These are phyloP conservation scores for Lavandula angustifolia DNA, from an alignment of 257 asterid species.

Conservation along the genomic window DNA sequence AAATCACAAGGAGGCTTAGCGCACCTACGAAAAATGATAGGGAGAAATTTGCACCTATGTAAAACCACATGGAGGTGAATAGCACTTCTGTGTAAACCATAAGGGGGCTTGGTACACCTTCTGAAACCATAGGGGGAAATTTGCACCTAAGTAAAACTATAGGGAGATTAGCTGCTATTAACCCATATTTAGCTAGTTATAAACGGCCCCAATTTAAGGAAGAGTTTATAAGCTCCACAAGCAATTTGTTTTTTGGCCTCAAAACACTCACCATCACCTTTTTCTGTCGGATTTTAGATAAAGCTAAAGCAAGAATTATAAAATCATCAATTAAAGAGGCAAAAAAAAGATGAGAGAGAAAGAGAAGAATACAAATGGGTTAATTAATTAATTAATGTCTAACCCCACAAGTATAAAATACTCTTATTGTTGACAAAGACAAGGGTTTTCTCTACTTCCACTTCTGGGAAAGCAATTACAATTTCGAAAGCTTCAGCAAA, in stretches of 20 bases:
- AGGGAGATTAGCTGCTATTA: too few species aligned
- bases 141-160: too few species aligned
- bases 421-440: conserved; percentile 43
- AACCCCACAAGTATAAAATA: conserved; percentile 63
- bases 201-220: conserved; percentile 62
- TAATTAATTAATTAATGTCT: conserved; percentile 12
- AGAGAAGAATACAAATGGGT: conserved; percentile 27
- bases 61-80: too few species aligned
- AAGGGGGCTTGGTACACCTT: too few species aligned
- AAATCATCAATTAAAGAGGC: conserved; percentile 8
- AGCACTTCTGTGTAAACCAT: too few species aligned
- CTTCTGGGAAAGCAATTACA: conserved; percentile 42
- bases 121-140: too few species aligned
- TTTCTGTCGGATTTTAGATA: conserved; percentile 50
- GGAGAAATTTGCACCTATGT: too few species aligned
- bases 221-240: conserved; percentile 43
- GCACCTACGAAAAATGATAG: too few species aligned
- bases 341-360: conserved; percentile 30
- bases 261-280: conserved; percentile 62
- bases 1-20: too few species aligned
- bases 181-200: conserved; percentile 26
- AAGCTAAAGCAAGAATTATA: conserved; percentile 56
- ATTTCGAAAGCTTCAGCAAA: conserved; percentile 45
- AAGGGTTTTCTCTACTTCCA: conserved; percentile 35
- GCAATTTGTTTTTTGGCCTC: conserved; percentile 53